These are phyloP conservation scores for Pelargonium myrrhifolium DNA, from an alignment of 441 rosid species.

Conservation along the genomic window DNA sequence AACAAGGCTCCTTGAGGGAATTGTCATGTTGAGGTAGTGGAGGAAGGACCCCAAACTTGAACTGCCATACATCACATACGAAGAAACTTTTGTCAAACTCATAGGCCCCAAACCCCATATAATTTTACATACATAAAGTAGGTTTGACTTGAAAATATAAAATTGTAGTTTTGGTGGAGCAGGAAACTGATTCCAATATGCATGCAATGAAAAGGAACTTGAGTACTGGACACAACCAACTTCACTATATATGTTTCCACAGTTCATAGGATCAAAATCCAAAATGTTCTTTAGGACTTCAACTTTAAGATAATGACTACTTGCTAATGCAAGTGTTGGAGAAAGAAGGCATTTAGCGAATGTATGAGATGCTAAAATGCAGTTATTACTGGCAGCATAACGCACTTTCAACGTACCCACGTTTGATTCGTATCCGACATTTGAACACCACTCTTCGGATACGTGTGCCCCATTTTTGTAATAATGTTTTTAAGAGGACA, in stretches of 20 bases:
- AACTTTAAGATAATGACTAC: background rate
- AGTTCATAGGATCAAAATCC: background rate
- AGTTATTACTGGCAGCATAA: background rate
- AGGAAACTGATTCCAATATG: no score
- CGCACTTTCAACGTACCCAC: no score
- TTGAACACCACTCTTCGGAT: no score
- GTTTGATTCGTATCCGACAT: no score
- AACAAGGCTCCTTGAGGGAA: slow-evolving; percentile 44
- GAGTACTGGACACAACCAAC: background rate
- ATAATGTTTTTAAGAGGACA: no score
- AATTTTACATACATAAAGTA: background rate
- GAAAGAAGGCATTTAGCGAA: no score
- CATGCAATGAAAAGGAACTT: no score
- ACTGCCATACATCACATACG: slow-evolving; percentile 34
- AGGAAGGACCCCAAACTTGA: slow-evolving; percentile 72
- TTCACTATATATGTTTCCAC: background rate
- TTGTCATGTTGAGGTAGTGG: slow-evolving; percentile 49
- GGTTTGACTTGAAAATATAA: background rate
- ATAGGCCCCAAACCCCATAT: background rate
- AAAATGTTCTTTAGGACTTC: background rate
- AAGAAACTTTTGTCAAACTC: background rate
- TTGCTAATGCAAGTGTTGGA: background rate
- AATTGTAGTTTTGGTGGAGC: background rate
- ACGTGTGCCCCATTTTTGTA: no score
- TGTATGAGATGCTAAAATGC: no score